These are phyloP conservation scores for Chytridium lagenaria DNA, from an alignment of 371 early-diverging fungal species.

Conservation along the genomic window DNA sequence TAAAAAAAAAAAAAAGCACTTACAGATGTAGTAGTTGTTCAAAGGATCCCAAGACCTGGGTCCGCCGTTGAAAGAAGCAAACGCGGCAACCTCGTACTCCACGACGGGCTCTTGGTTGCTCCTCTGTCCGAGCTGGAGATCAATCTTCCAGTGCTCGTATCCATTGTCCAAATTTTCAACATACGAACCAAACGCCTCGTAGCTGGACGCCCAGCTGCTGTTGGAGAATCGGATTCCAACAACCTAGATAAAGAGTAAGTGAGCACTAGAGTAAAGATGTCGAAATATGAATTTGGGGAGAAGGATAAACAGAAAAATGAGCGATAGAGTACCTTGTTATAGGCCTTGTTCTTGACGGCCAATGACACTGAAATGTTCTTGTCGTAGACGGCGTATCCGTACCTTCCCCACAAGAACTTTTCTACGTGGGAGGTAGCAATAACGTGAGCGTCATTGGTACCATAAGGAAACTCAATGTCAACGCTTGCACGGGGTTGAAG, in stretches of 20 bases:
- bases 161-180: background rate
- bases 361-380: background rate
- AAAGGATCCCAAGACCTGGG: background rate
- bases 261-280: too few relatives aligned
- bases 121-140: background rate
- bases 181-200: slow-evolving; percentile 13
- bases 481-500: too few relatives aligned
- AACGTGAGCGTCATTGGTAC: background rate
- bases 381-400: background rate
- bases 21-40: slow-evolving; percentile 12
- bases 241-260: background rate
- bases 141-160: slow-evolving; percentile 5
- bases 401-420: background rate
- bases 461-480: background rate
- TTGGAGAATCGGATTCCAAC: slow-evolving; percentile 15
- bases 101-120: background rate
- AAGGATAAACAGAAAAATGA: background rate
- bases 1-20: background rate
- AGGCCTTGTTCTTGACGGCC: slow-evolving; percentile 6
- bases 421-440: background rate
- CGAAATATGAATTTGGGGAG: too few relatives aligned
- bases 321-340: background rate
- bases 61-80: slow-evolving; percentile 6
- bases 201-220: background rate
- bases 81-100: slow-evolving; percentile 18